Percentiles rank a stretch among this genome's conserved stretches.
These are phyloP conservation scores for Pleurotus sapidus DNA, from an alignment of 768 basidiomycete species.

Conservation along the genomic window DNA sequence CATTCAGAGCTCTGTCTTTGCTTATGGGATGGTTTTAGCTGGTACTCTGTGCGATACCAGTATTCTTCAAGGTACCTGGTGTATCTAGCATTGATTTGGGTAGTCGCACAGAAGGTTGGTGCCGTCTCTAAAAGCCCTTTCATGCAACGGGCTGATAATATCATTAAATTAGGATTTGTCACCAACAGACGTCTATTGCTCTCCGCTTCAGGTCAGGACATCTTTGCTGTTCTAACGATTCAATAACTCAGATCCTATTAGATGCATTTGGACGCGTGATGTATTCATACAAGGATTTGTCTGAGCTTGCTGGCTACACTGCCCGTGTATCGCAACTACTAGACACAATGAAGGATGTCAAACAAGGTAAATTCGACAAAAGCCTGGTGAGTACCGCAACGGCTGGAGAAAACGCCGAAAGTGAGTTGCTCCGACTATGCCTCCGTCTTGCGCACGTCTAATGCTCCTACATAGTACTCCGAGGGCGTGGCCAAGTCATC, in stretches of 20 bases:
- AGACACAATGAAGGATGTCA: constrained; percentile 88
- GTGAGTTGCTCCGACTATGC: constrained; percentile 40
- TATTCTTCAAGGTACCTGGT: constrained; percentile 87
- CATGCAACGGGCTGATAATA: background rate
- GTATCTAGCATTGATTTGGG: constrained; percentile 68
- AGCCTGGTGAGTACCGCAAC: constrained; percentile 74
- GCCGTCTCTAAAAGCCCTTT: background rate
- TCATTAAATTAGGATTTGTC: constrained; percentile 70
- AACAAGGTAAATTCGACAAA: constrained; percentile 84
- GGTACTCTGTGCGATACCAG: constrained; percentile 88
- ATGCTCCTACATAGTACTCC: constrained; percentile 52
- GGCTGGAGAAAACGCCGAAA: constrained; percentile 69
- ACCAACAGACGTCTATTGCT: constrained; percentile 91
- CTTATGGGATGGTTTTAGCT: constrained; percentile 39
- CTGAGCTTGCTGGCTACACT: constrained; percentile 95
- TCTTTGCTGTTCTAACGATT: background rate
- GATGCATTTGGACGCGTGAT: constrained; percentile 96
- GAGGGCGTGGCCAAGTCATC: constrained; percentile 73
- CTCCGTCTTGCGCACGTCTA: background rate
- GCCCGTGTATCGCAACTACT: constrained; percentile 85
- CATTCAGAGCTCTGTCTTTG: constrained; percentile 5
- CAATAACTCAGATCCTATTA: constrained; percentile 16
- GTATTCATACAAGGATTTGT: constrained; percentile 96
- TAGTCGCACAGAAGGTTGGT: constrained; percentile 80
- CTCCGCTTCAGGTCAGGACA: constrained; percentile 68